Evolutionary conservation across 345 rosid genomes (phyloP).

Genomic region (Brassica juncea): DNA sequence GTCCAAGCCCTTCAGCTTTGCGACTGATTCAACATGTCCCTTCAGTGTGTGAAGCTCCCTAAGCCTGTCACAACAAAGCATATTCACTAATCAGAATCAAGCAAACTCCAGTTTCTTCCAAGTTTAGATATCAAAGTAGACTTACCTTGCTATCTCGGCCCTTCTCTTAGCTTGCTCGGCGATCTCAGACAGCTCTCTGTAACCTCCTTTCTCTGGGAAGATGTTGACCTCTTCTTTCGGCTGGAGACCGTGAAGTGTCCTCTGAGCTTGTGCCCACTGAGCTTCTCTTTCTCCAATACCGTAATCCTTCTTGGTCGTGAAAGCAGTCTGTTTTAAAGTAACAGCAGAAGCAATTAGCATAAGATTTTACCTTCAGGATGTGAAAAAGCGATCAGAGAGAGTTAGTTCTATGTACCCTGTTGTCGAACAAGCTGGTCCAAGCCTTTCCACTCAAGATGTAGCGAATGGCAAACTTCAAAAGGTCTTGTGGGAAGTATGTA

Average conservation of each 20-base stretch:
- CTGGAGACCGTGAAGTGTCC: conserved; percentile 85
- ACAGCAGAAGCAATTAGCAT: conserved; percentile 23
- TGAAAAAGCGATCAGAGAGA: not conserved
- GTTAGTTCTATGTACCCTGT: conserved; percentile 56
- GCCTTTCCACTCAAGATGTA: conserved; percentile 90
- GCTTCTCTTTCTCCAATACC: conserved; percentile 94
- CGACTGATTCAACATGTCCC: conserved; percentile 90
- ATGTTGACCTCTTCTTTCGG: conserved; percentile 58
- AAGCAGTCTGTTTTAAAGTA: conserved; percentile 59
- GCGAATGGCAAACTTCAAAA: conserved; percentile 78
- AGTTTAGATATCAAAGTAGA: not conserved
- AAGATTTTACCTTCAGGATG: not conserved
- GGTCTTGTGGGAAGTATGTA: conserved; percentile 76
- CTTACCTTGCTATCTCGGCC: conserved; percentile 95
- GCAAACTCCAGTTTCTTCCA: not conserved
- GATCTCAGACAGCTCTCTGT: conserved; percentile 87
- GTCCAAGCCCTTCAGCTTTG: conserved; percentile 82
- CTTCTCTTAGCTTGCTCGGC: conserved; percentile 98
- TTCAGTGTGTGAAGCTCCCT: conserved; percentile 84
- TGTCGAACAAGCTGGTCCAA: conserved; percentile 75
- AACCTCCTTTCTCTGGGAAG: conserved; percentile 64
- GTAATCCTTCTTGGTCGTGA: conserved; percentile 87
- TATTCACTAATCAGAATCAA: conserved; percentile 24
- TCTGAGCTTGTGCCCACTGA: conserved; percentile 87
- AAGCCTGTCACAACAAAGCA: conserved; percentile 50